Evolutionary conservation across 176 grass and related monocot genomes (phyloP), one percentile per base, ranked within the genome.

Genomic region (Juncus inflexus): DNA sequence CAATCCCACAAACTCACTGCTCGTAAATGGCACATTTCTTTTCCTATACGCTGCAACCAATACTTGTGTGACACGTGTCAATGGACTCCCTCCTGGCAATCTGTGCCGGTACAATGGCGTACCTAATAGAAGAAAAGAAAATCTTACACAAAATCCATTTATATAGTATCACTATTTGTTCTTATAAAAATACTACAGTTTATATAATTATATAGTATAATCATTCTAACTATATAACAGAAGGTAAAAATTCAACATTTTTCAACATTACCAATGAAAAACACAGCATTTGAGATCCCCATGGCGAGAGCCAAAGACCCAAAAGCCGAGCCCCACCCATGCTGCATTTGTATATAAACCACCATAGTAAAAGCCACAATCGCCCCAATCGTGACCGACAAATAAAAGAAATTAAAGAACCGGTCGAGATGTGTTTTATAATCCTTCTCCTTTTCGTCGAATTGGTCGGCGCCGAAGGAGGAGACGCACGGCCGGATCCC

Each of bases 361-460:
- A 90, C 81, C 12, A 87, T 67, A 5, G 91, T 96, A 82, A 96
- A 96, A 0, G 91, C 91, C 0, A 69, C 61, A 74, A 96, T 83
- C 47, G 84, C 91, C 60, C 91, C 91, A 13, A 87, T 8, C 3
- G 91, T 96, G 66, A 96, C 87, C 55, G 84, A 89, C 43, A 96
- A 84, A 74, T 96, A 96, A 62, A 96, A 96, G 62, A 96, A 69
- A 69, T 96, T 90, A 61, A 96, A 96, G 70, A 90, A 96, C 0
- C 78, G 70, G 57, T 90, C 91, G 0, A 96, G 78, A 7, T 86
- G 84, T 54, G 68, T 66, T 76, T 78, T 87, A 79, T 96, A 96
- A 28, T 12, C n/a, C 0, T 16, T 36, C 3, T 59, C 56, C 19
- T 62, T 86, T 79, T 96, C 87, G 15, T 96, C 87, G 73, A 96